A percentile compares a stretch with the other conserved stretches of the same genome.
Evolutionary conservation across 495 filamentous ascomycete species (phyloP).

Genomic region (Podospora tetraspora): DNA sequence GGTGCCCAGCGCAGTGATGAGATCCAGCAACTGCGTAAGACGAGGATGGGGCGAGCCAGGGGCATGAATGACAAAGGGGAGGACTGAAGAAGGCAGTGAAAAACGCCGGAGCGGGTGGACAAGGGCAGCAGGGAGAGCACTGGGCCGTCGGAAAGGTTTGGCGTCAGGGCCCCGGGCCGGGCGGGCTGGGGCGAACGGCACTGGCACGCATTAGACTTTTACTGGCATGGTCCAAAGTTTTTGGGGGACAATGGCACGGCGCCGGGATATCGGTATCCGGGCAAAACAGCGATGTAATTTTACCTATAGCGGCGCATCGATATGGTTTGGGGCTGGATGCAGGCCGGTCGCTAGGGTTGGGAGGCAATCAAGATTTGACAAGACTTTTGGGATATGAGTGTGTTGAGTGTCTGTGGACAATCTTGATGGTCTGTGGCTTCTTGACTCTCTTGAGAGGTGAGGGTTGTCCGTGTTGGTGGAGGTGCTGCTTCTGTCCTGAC

Average conservation of each 20-base stretch:
- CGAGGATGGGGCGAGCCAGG: not conserved
- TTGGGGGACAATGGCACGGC: not conserved
- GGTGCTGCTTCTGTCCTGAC: no score
- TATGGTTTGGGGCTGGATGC: not conserved
- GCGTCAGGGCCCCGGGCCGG: not conserved
- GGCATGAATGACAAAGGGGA: not conserved
- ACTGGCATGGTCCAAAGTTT: not conserved
- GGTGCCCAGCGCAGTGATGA: not conserved
- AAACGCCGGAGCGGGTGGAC: not conserved
- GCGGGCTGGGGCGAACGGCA: not conserved
- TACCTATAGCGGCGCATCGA: conserved; percentile 2
- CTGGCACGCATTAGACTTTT: not conserved
- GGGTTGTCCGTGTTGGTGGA: no score
- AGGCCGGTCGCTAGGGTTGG: not conserved
- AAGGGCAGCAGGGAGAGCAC: not conserved
- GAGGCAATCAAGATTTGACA: not conserved
- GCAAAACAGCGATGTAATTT: conserved; percentile 7
- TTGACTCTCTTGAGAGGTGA: no score
- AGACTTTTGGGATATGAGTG: not conserved
- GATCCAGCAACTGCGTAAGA: not conserved
- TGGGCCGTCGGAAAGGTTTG: not conserved
- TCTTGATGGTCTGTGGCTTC: no score
- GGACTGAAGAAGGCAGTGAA: not conserved
- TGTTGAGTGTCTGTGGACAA: not conserved
- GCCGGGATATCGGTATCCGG: not conserved